phyloP scores from a whole-genome alignment of 306 rosid species.

The Coriaria nepalensis region DNA sequence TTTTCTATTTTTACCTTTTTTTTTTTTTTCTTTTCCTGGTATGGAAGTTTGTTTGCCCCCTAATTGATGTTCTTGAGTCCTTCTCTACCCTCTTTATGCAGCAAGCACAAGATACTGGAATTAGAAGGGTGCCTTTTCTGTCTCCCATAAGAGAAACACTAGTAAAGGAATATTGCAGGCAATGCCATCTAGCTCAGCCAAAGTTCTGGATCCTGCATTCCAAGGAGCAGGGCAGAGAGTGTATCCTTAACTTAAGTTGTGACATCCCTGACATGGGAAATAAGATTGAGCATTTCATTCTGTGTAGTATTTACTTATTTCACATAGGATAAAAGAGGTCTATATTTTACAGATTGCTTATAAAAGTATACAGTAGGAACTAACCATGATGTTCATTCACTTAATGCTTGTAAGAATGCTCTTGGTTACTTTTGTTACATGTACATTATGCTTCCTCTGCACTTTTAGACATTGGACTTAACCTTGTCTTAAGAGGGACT shows the following conservation, averaged over 20 bases:
- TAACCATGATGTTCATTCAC: conserved; percentile 5
- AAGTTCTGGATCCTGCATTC: conserved; percentile 91
- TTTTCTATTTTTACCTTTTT: not conserved
- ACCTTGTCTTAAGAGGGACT: conserved; percentile 68
- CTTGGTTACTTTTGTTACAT: conserved; percentile 13
- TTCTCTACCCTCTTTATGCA: no score
- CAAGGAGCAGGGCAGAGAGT: conserved; percentile 93
- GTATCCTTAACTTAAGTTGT: conserved; percentile 69
- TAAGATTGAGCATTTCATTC: conserved; percentile 2
- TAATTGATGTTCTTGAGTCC: no score
- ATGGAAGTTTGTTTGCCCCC: conserved; percentile 13
- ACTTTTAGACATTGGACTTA: conserved; percentile 40
- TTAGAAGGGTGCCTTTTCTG: conserved; percentile 7
- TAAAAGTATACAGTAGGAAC: not conserved
- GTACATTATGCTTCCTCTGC: conserved; percentile 8
- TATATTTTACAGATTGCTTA: not conserved
- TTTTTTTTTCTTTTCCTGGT: conserved; percentile 23
- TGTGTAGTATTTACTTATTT: not conserved
- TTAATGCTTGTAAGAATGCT: conserved; percentile 14
- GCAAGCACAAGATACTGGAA: conserved; percentile 11
- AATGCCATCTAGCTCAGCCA: conserved; percentile 69
- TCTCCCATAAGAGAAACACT: conserved; percentile 22
- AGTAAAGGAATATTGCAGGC: conserved; percentile 29
- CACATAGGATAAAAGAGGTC: not conserved
- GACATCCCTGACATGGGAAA: conserved; percentile 15